Evolutionary conservation across 768 basidiomycete species (phyloP), one percentile per base, ranked within the genome.

Genomic region (Cyclocybe cylindracea): DNA sequence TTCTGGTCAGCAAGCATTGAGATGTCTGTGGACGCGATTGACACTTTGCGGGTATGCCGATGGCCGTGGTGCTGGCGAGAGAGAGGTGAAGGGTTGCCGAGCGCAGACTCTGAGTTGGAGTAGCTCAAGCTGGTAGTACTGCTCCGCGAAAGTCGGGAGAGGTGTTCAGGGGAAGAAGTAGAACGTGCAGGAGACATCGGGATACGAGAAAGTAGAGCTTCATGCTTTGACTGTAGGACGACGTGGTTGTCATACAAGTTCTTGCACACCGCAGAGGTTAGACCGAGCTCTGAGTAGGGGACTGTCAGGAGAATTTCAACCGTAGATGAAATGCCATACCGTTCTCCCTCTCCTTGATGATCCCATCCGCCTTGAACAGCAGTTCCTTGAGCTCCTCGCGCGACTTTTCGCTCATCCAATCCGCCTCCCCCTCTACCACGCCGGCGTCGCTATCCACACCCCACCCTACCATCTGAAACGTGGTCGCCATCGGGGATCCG

Each of bases 1-100:
- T 94, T 94, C 69, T 94, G 91, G 61, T 91, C 88, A 0, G 88
- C 80, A 39, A 94, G 80, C 6, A 80, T 73, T 2, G 84, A 80
- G 24, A 94, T 76, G 51, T 91, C 89, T 11, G 78, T 70, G 1
- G 84, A 83, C 3, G 86, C 83, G 48, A 89, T 79, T 40, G 87
- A 84, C 39, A 87, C 77, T 44, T 80, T 77, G 34, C 78, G 76
- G 1, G 71, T 56, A 57, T 71, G 75, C 14, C 66, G 60, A 59
- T n/a, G 55, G 63, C 55, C 45, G 64, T n/a, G 58, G 63, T 11
- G 58, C 48, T 36, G 45, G 49, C 56, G 45, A 57, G 63, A 24
- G 24, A 24, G 24, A 24, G 24, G 24, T 3, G 24, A 24, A 24
- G 24, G 24, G 24, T 24, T 24, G 40, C 54, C 58, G 56, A 51